phyloP scores from a whole-genome alignment of 257 asterid genomes.

The Nicotiana attenuata region DNA sequence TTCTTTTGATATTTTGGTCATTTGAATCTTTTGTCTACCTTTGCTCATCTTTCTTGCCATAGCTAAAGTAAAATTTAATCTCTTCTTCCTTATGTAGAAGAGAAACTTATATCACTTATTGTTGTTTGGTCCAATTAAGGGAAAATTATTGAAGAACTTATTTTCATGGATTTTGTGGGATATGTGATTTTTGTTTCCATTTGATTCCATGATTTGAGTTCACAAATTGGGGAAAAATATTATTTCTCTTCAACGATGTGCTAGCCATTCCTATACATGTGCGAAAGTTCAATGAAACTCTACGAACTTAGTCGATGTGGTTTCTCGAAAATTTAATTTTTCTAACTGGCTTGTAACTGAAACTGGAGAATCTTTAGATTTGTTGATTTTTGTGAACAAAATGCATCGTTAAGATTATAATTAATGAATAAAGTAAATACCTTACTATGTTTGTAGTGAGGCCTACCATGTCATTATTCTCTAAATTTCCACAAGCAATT shows the following conservation, averaged over 20 bases:
- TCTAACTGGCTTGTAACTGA: not conserved
- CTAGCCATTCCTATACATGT: not conserved
- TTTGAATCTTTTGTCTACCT: conserved; percentile 27
- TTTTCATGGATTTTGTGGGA: not conserved
- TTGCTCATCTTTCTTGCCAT: conserved; percentile 18
- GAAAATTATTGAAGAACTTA: not conserved
- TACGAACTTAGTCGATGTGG: not conserved
- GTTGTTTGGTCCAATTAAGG: too few species aligned
- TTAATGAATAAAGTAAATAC: not conserved
- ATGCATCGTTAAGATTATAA: not conserved
- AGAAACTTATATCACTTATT: too few species aligned
- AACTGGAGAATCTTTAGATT: not conserved
- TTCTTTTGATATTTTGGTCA: conserved; percentile 36
- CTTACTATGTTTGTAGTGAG: not conserved
- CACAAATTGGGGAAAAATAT: not conserved
- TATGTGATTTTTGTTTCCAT: not conserved
- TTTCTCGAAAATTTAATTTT: not conserved
- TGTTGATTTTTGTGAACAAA: not conserved
- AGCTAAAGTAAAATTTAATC: not conserved
- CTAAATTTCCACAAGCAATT: not conserved
- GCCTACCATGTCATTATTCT: not conserved
- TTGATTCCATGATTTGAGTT: too few species aligned
- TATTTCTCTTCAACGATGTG: not conserved
- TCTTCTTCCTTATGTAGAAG: not conserved
- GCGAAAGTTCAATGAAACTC: not conserved